Evolutionary conservation across 169 alveolate genomes (phyloP), one percentile per base, ranked within the genome.

Genomic region (Plasmodium coatneyi): DNA sequence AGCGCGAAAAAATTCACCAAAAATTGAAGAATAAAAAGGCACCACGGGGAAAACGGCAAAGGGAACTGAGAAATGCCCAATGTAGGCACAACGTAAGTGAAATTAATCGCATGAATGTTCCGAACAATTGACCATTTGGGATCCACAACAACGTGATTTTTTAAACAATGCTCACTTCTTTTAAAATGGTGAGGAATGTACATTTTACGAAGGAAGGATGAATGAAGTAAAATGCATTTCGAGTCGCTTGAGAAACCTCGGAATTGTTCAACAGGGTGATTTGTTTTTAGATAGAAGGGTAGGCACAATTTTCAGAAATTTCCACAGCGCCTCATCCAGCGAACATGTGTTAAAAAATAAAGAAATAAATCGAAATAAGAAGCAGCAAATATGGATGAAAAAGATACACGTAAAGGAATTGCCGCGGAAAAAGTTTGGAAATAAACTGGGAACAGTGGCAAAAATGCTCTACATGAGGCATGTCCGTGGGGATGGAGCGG

Each of bases 371-470:
- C 79, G 95, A 91, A 82, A 43, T 12, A 91, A 81, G 79, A 91
- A 91, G 39, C 74, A 71, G 46, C 46, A 91, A 43, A 19, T 28
- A 66, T 91, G 95, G 95, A 46, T 91, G 87, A 91, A 91, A 46
- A 91, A 81, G 43, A 80, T 91, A 25, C 71, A 91, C 60, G 78
- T 41, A 39, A 91, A 71, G 71, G 80, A 91, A 71, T 43, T 91
- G 56, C 91, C 92, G 74, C 92, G 84, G 41, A 91, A 91, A 28
- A 91, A 80, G 49, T 91, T 46, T 91, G 95, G 95, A 91, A 91
- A 91, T 54, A 66, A 91, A 81, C 81, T 91, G 82, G 95, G 95
- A 71, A 80, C 92, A 70, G 83, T 91, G 14, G 95, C 95, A 49
- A 80, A 81, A 81, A 36, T 71, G 52, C 36, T 70, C 49, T 91